Conservation (phyloP, 139 green algal genomes). For the Astrephomene gubernaculifera region DNA sequence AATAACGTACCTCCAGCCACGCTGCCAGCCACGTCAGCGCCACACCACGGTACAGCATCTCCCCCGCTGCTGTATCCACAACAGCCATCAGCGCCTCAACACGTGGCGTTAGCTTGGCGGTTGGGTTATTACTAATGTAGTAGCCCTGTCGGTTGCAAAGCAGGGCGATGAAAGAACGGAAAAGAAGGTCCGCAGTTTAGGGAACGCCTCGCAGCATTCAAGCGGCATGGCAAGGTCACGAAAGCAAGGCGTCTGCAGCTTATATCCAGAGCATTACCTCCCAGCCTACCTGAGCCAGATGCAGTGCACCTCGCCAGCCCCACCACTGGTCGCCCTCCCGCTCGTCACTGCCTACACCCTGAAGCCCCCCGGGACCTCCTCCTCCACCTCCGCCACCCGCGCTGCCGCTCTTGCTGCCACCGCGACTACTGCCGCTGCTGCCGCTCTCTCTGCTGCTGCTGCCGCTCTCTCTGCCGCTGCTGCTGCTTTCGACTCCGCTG, state of each 20-base stretch:
- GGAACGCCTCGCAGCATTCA: too few species aligned
- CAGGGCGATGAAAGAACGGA: too few species aligned
- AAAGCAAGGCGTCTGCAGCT: too few species aligned
- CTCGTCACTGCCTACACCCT: not conserved
- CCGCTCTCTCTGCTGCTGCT: not conserved
- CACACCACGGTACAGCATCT: conserved; percentile 51
- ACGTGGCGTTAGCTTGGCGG: not conserved
- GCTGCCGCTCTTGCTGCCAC: not conserved
- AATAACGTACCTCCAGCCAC: conserved; percentile 25
- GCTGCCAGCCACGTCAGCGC: not conserved
- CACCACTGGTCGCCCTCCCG: not conserved
- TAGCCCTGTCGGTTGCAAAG: conserved; percentile 25
- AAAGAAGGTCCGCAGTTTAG: too few species aligned
- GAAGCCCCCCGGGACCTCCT: not conserved
- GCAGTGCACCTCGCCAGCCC: conserved; percentile 11
- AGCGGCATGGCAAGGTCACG: too few species aligned
- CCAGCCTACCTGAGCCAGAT: conserved; percentile 47
- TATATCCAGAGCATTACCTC: too few species aligned
- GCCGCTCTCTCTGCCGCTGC: not conserved
- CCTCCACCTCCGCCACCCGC: not conserved
- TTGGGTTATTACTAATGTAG: conserved; percentile 47
- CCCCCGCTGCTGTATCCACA: conserved; percentile 16
- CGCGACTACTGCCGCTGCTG: not conserved
- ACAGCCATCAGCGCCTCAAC: not conserved
- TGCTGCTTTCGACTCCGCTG: not conserved